These are phyloP conservation scores for Leucocoprinus birnbaumii DNA, from an alignment of 768 basidiomycete genomes.

Conservation along the genomic window DNA sequence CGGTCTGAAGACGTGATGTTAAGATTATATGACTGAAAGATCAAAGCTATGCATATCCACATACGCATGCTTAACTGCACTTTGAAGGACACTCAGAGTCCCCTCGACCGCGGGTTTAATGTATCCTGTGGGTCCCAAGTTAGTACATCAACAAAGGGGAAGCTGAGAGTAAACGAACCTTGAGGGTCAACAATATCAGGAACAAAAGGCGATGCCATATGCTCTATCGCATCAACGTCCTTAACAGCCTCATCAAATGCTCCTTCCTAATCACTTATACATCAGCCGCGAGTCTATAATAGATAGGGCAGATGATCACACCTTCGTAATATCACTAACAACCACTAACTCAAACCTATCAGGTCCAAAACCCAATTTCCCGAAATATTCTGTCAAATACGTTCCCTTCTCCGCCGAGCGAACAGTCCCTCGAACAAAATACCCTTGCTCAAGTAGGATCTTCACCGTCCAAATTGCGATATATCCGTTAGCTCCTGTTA, in stretches of 20 bases:
- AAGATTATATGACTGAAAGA: no score
- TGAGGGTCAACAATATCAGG: slow-evolving; percentile 41
- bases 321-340: slow-evolving; percentile 62
- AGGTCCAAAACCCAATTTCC: slow-evolving; percentile 46
- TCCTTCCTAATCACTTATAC: slow-evolving; percentile 40
- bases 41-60: no score
- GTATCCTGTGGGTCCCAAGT: slow-evolving; percentile 37
- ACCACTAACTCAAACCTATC: slow-evolving; percentile 63
- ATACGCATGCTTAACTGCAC: slow-evolving; percentile 52
- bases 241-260: slow-evolving; percentile 81
- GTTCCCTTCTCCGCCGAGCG: slow-evolving; percentile 56
- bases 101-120: slow-evolving; percentile 73
- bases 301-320: no score
- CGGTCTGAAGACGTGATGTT: no score
- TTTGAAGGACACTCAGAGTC: slow-evolving; percentile 59
- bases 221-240: slow-evolving; percentile 69
- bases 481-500: slow-evolving; percentile 62
- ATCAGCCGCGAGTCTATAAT: no score
- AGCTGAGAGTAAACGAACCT: slow-evolving; percentile 15
- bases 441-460: slow-evolving; percentile 66
- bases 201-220: slow-evolving; percentile 65
- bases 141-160: no score
- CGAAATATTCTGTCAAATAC: no score
- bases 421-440: slow-evolving; percentile 62
- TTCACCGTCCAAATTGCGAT: slow-evolving; percentile 62